phyloP scores from a whole-genome alignment of 305 asterid genomes.

The Nicotiana rustica region DNA sequence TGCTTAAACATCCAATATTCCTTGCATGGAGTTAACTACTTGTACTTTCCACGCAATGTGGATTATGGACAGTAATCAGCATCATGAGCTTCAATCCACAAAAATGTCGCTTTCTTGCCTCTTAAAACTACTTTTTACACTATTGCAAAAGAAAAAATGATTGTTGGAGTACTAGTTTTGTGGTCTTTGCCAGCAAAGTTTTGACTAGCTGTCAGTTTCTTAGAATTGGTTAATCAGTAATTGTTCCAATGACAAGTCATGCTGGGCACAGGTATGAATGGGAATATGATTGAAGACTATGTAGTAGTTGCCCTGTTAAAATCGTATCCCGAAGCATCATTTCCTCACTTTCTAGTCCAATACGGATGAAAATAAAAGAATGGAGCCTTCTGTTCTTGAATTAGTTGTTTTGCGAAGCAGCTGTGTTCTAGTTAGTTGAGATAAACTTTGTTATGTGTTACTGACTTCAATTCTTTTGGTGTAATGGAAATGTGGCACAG shows the following conservation, averaged over 20 bases:
- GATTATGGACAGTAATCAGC: neutral
- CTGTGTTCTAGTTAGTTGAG: neutral
- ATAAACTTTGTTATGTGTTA: neutral
- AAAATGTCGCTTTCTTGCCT: neutral
- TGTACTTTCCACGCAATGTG: neutral
- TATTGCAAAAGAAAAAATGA: neutral
- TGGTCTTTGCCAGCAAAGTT: neutral
- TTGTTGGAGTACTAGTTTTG: neutral
- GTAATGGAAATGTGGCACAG: slow-evolving; percentile 44
- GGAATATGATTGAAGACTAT: neutral
- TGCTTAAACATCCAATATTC: neutral
- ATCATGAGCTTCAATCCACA: slow-evolving; percentile 10
- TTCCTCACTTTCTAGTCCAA: neutral
- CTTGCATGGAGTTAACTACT: slow-evolving; percentile 18
- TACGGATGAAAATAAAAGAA: neutral
- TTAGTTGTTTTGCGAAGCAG: neutral
- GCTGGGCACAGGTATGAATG: neutral
- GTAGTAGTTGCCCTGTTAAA: neutral
- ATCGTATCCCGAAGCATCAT: neutral
- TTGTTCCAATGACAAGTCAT: neutral
- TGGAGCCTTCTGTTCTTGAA: neutral
- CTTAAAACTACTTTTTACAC: neutral
- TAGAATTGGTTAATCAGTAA: neutral
- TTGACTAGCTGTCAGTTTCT: slow-evolving; percentile 7
- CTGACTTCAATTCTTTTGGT: slow-evolving; percentile 27